These are phyloP conservation scores for Gracilaria vermiculophylla DNA, from an alignment of 23 red algal species.

Conservation along the genomic window DNA sequence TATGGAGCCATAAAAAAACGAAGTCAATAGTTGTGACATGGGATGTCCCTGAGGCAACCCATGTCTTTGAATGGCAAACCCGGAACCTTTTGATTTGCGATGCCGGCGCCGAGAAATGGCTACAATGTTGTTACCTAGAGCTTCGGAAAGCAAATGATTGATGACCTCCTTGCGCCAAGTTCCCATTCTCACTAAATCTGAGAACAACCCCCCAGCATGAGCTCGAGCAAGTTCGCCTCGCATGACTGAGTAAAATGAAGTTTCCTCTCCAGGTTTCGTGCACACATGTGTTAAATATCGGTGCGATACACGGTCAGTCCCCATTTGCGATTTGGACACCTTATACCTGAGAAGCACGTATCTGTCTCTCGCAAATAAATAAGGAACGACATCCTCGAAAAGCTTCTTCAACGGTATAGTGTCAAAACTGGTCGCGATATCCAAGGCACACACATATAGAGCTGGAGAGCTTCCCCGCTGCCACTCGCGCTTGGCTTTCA, in stretches of 20 bases:
- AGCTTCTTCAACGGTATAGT: constrained; percentile 47
- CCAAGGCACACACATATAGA: constrained; percentile 28
- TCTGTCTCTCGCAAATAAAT: constrained; percentile 14
- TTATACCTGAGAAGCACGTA: constrained; percentile 31
- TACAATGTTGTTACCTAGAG: constrained; percentile 37
- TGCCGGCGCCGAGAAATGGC: neutral
- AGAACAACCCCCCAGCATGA: constrained; percentile 42
- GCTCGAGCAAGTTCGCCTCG: neutral
- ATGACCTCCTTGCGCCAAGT: constrained; percentile 11
- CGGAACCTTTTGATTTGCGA: constrained; percentile 1
- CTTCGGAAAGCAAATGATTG: neutral
- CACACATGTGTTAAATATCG: constrained; percentile 42
- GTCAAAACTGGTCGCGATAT: constrained; percentile 63
- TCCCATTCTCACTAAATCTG: constrained; percentile 14
- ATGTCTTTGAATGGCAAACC: constrained; percentile 54
- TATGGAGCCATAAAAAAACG: constrained; percentile 56
- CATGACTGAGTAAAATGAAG: constrained; percentile 32
- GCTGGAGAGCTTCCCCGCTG: neutral
- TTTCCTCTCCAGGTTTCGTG: constrained; percentile 47
- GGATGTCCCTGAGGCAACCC: constrained; percentile 55
- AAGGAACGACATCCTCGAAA: constrained; percentile 51
- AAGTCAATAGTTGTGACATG: constrained; percentile 47
- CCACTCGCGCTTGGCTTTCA: constrained; percentile 7
- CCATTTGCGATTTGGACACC: neutral
- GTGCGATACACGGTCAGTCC: neutral